A percentile compares a stretch with the other conserved stretches of the same genome.
Conservation (phyloP, 179 eudicot species). For the Carnegiea gigantea region DNA sequence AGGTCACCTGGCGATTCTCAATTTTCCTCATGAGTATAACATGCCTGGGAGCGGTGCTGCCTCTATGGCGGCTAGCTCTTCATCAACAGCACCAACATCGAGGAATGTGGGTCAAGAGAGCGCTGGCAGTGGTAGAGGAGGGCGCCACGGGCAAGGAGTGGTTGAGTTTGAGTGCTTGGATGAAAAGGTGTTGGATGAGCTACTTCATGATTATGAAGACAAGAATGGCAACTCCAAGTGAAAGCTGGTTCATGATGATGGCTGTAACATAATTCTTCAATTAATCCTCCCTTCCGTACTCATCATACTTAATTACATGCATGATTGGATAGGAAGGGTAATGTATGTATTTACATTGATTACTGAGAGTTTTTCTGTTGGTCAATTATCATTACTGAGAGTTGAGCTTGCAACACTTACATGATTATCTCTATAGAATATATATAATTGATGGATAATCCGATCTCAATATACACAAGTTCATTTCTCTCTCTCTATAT, state of each 20-base stretch:
- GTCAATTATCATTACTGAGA: no score
- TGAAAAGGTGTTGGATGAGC: conserved; percentile 55
- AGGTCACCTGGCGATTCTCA: conserved; percentile 52
- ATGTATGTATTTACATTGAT: not conserved
- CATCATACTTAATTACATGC: not conserved
- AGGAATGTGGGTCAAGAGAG: not conserved
- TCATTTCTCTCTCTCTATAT: no score
- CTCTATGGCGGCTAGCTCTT: not conserved
- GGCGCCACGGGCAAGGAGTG: conserved; percentile 15
- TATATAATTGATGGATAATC: no score
- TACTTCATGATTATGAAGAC: conserved; percentile 40
- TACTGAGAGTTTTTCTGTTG: not conserved
- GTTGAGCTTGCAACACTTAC: no score
- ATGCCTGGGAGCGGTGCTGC: conserved; percentile 23
- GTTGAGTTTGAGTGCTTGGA: conserved; percentile 56
- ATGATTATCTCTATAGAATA: no score
- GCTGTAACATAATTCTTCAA: not conserved
- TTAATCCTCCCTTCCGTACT: not conserved
- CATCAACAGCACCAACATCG: conserved; percentile 7
- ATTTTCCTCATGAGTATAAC: conserved; percentile 52
- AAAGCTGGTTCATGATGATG: not conserved
- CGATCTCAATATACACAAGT: no score
- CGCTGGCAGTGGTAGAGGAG: not conserved
- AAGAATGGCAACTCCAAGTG: not conserved
- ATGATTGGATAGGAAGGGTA: not conserved